These are phyloP conservation scores for Plantago coronopus DNA, from an alignment of 305 asterid genomes.

Conservation along the genomic window DNA sequence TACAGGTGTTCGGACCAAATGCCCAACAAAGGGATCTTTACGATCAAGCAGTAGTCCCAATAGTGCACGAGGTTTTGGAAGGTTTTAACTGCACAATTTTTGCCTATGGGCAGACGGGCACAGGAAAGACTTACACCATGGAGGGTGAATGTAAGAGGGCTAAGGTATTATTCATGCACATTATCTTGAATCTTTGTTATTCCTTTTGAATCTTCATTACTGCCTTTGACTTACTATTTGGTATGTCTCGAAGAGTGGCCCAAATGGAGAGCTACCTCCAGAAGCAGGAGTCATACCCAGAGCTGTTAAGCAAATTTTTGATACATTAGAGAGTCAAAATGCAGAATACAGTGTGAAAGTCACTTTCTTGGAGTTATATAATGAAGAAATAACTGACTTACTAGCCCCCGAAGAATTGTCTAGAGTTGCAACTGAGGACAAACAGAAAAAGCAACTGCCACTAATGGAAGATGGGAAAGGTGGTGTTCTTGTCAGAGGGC, in stretches of 20 bases:
- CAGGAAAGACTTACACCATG: slow-evolving; percentile 86
- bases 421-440: slow-evolving; percentile 63
- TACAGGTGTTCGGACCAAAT: slow-evolving; percentile 88
- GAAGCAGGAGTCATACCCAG: slow-evolving; percentile 96
- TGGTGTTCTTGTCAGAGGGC: slow-evolving; percentile 93
- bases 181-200: too few relatives aligned
- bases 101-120: slow-evolving; percentile 96
- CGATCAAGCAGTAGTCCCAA: slow-evolving; percentile 85
- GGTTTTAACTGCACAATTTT: slow-evolving; percentile 94
- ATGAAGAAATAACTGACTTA: slow-evolving; percentile 92
- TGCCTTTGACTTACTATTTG: slow-evolving; percentile 8
- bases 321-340: slow-evolving; percentile 80
- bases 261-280: slow-evolving; percentile 74
- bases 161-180: slow-evolving; percentile 44
- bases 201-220: too few relatives aligned
- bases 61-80: slow-evolving; percentile 81
- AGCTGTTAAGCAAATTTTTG: slow-evolving; percentile 87
- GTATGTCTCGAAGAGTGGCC: slow-evolving; percentile 49
- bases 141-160: slow-evolving; percentile 90
- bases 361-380: slow-evolving; percentile 85
- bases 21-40: slow-evolving; percentile 84
- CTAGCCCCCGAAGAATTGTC: slow-evolving; percentile 83
- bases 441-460: slow-evolving; percentile 81
- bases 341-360: slow-evolving; percentile 95
- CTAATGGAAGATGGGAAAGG: slow-evolving; percentile 99